These are phyloP conservation scores for Petrea volubilis DNA, from an alignment of 257 asterid species.

Conservation along the genomic window DNA sequence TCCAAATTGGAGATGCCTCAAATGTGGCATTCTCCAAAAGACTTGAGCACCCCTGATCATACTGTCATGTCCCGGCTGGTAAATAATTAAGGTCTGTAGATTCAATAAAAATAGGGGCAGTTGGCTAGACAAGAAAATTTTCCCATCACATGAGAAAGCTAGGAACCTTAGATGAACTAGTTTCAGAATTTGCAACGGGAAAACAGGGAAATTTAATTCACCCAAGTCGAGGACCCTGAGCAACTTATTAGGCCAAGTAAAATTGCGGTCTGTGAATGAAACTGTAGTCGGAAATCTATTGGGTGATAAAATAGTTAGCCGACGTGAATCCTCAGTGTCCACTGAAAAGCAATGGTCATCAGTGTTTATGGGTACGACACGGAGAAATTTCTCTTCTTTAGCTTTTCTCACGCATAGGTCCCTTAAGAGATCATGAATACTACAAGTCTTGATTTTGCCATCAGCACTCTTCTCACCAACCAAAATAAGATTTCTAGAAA, in stretches of 20 bases:
- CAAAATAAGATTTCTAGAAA: neutral
- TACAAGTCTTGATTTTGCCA: neutral
- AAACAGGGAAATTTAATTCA: neutral
- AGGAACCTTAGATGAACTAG: slow-evolving; percentile 22
- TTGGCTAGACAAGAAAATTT: neutral
- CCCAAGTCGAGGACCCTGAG: neutral
- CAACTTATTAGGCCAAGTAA: neutral
- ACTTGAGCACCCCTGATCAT: too few species aligned
- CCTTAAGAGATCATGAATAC: neutral
- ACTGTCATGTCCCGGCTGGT: neutral
- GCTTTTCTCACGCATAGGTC: neutral
- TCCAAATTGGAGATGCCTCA: slow-evolving; percentile 28
- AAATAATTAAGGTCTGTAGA: slow-evolving; percentile 24
- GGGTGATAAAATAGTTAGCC: neutral
- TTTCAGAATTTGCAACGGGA: neutral
- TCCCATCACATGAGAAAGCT: neutral
- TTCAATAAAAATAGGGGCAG: neutral
- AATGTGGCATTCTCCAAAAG: slow-evolving; percentile 23
- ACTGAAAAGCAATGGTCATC: neutral
- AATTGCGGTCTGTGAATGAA: too few species aligned
- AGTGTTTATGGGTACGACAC: too few species aligned
- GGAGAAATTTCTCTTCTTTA: neutral
- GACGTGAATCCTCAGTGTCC: neutral
- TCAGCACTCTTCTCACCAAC: neutral
- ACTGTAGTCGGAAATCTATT: too few species aligned